Base-by-base conservation (phyloP, 208 protist species). In the Leishmania lainsoni region DNA sequence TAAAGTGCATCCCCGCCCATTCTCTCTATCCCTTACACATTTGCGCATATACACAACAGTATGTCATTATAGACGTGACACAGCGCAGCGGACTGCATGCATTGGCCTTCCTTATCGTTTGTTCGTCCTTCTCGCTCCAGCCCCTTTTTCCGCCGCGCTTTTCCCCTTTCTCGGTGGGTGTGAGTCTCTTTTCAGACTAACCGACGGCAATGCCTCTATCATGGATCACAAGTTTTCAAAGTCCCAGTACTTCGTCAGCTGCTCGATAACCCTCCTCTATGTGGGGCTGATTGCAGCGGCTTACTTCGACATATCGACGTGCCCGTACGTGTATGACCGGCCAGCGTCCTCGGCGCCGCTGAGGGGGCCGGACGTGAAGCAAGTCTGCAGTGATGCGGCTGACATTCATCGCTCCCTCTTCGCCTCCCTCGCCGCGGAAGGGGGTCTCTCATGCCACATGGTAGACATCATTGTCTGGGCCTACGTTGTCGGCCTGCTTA, bases 211-310 rank as follows among this genome's bases (percentile, higher is more conserved):
- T 29, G 9, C 61, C 61, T 68, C 29, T 39, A 73, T 17, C 48
- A 92, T 92, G 89, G 85, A 90, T 54, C 80, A 88, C 76, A 54
- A 71, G n/a, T 92, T 94, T 63, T 94, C 88, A n/a, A 94, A 89
- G 54, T 56, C 48, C 26, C 80, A 86, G 75, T 95, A 92, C 75
- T 91, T 93, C 66, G 59, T 91, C 54, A 91, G 84, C 66, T 93
- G 91, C 83, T 85, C 78, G 22, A 81, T 87, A 78, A 89, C 88
- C 51, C 79, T 95, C 39, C 71, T 92, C 65, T 91, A 90, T 71
- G 81, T 81, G 0, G 84, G 86, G n/a, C 73, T 95, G 51, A 83
- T 93, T 32, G 84, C 88, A 3, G 87, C 83, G 39, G 80, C 88
- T 12, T 92, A 89, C 81, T 93, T 92, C 75, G 89, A 95, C 75